phyloP scores from a whole-genome alignment of 2,329 filamentous ascomycete species.

The Ophiostoma himal-ulmi region DNA sequence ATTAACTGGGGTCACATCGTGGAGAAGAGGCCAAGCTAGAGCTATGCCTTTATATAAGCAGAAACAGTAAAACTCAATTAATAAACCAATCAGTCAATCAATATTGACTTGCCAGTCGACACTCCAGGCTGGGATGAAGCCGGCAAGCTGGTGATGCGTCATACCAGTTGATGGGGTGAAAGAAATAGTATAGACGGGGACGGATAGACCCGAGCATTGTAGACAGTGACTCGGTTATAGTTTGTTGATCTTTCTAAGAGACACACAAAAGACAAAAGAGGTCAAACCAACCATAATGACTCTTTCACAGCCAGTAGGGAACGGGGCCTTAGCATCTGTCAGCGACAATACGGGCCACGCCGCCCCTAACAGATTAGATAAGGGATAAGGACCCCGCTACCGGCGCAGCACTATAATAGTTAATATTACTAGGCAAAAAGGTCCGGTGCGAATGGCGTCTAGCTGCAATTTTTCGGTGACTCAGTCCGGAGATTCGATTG shows the following conservation, averaged over 20 bases:
- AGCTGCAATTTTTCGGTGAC: slow-evolving; percentile 17
- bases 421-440: not conserved
- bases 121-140: not conserved
- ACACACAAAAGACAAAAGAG: not conserved
- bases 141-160: not conserved
- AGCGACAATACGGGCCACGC: not conserved
- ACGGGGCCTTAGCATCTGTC: not conserved
- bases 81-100: too few species aligned
- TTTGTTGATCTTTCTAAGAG: too few species aligned
- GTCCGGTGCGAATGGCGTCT: not conserved
- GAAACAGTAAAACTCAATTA: too few species aligned
- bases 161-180: not conserved
- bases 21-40: not conserved
- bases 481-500: not conserved
- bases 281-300: not conserved
- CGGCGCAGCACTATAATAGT: slow-evolving; percentile 13
- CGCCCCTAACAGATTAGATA: slow-evolving; percentile 10
- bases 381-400: slow-evolving; percentile 20
- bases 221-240: not conserved
- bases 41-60: not conserved
- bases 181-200: not conserved
- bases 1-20: not conserved
- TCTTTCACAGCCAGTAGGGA: not conserved
- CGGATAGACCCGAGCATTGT: not conserved
- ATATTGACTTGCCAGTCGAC: not conserved